These are phyloP conservation scores for Jacaranda mimosifolia DNA, from an alignment of 257 asterid genomes.

Conservation along the genomic window DNA sequence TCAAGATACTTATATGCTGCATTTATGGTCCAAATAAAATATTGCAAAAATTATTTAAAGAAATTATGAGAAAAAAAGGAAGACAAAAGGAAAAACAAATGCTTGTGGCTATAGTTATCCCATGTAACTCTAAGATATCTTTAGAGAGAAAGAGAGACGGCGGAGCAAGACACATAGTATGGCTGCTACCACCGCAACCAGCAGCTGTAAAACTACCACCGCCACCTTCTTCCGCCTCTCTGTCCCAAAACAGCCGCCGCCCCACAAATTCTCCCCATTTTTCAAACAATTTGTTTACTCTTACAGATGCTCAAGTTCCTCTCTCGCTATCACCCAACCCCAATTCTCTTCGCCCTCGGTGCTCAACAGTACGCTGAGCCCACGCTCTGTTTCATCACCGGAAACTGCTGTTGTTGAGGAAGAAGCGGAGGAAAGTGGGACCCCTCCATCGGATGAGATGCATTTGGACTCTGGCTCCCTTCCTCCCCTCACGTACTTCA, in stretches of 20 bases:
- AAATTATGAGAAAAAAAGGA: neutral
- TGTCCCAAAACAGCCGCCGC: constrained; percentile 40
- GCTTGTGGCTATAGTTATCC: constrained; percentile 37
- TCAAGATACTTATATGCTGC: no score
- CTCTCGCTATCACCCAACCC: constrained; percentile 20
- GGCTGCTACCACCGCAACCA: constrained; percentile 53
- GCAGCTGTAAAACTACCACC: constrained; percentile 50
- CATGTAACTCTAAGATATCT: constrained; percentile 20
- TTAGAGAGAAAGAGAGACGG: constrained; percentile 33
- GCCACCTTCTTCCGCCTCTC: constrained; percentile 46
- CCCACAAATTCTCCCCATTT: constrained; percentile 31
- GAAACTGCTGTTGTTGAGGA: constrained; percentile 53
- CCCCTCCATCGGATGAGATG: constrained; percentile 35
- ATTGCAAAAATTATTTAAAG: neutral
- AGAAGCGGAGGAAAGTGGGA: constrained; percentile 40
- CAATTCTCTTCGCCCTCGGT: constrained; percentile 35
- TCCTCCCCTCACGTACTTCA: constrained; percentile 54
- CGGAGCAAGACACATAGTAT: constrained; percentile 37
- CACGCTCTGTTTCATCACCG: constrained; percentile 57
- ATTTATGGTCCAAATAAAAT: neutral
- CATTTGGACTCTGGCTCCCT: constrained; percentile 41
- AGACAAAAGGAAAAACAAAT: neutral
- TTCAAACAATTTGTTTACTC: constrained; percentile 28
- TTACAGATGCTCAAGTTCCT: constrained; percentile 35
- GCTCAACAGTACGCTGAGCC: constrained; percentile 3